phyloP scores from a whole-genome alignment of 805 yeast species.

The Maudiozyma serrabonitensis region DNA sequence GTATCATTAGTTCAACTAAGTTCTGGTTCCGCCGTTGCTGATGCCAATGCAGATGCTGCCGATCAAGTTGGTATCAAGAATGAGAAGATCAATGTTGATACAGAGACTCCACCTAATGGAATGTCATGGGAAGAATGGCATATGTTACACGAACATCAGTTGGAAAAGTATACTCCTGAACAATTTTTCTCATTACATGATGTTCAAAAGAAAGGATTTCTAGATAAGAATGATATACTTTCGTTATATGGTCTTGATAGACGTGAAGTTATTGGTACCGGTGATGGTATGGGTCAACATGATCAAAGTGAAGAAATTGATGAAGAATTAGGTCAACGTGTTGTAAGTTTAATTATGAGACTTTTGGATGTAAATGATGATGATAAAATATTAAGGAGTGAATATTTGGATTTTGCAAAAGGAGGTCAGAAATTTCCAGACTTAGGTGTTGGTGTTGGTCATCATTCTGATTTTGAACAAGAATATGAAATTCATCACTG shows the following conservation, averaged over 20 bases:
- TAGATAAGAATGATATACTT: constrained; percentile 56
- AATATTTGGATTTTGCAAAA: constrained; percentile 53
- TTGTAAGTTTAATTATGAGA: constrained; percentile 43
- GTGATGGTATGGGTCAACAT: constrained; percentile 81
- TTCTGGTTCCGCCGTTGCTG: background rate
- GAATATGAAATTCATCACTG: constrained; percentile 95
- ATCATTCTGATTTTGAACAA: constrained; percentile 85
- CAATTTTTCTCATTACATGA: constrained; percentile 80
- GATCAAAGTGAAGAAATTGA: constrained; percentile 55
- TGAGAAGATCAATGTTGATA: constrained; percentile 22
- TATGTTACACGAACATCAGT: constrained; percentile 80
- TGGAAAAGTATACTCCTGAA: constrained; percentile 63
- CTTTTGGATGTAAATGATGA: constrained; percentile 61
- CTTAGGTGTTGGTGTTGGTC: constrained; percentile 88
- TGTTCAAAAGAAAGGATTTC: constrained; percentile 44
- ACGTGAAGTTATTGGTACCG: constrained; percentile 69
- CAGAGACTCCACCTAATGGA: constrained; percentile 41
- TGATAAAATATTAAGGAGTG: constrained; percentile 53
- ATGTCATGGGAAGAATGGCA: constrained; percentile 78
- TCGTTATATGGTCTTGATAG: constrained; percentile 73
- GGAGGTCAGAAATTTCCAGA: constrained; percentile 77
- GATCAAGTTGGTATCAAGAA: constrained; percentile 8
- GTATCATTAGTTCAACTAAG: background rate
- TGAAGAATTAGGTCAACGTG: constrained; percentile 43
- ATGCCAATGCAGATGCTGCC: background rate